Base-by-base conservation (phyloP, 257 asterid genomes). In the Solanum lycopersicoides region DNA sequence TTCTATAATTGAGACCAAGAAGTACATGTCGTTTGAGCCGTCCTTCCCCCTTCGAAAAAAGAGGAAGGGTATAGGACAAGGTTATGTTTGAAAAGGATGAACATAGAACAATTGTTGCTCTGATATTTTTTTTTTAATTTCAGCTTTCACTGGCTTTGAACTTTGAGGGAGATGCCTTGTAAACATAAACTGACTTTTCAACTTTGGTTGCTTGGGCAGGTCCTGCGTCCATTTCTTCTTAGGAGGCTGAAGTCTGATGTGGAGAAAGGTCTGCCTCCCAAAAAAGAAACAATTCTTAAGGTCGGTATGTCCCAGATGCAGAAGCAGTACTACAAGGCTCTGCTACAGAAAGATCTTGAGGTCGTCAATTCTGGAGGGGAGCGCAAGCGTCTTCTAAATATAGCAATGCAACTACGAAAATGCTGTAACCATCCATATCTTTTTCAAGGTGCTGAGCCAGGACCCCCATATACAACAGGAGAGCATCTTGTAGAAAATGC, bases 241-340 rank as follows among this genome's bases (percentile, higher is more conserved):
- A 91, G 99, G 95, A 94, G 99, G 87, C 91, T 97, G 94, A 97
- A 97, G 88, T 97, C 99, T 86, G 99, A 97, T 89, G 99, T 97
- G 42, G 99, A 97, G 94, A 97, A 97, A 93, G 99, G 99, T 82
- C 93, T 97, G 86, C 99, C 99, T 86, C 99, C 99, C 80, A 97
- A 97, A 92, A 97, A 97, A 88, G 99, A 97, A 93, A 97, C 99
- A 10, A 97, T 97, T 89, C 99, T 97, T 76, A 97, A 97, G 93
- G 99, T 97, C 86, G 99, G 99, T 41, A 97, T 97, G 99, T 97
- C 99, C 88, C 99, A 97, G 94, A 93, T 97, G 99, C 99, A 97
- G 91, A 97, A 97, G 94, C 98, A 96, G 59, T 96, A 93, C 87
- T 97, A 97, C 28, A 93, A 83, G 90, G 98, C 99, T 88, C 91